Base-by-base conservation (phyloP, 306 rosid genomes). In the Lathyrus sativus region DNA sequence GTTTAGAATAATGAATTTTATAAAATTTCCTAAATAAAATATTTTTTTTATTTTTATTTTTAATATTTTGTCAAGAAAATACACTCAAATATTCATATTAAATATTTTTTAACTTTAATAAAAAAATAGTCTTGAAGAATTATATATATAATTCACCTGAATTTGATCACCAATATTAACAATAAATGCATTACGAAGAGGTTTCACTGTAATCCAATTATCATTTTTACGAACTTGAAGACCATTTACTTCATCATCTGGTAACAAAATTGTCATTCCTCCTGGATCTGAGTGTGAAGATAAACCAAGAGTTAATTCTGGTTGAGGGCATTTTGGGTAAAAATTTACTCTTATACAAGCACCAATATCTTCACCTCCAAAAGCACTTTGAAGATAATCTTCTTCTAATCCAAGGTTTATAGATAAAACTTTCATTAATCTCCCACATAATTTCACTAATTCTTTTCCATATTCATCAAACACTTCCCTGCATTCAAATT, bases 251-350 rank as follows among this genome's bases (percentile, higher is more conserved):
- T 79, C 48, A 15, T 85, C 70, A 46, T 92, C 98, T 0, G 92
- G 80, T 3, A 92, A 77, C 11, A 92, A 64, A 3, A 89, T 31
- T 17, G 98, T 92, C 85, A 92, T 74, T 10, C 98, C 96, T 0
- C 98, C 98, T 1, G 96, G 96, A 63, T 89, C 96, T 2, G 96
- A 92, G 76, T 92, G 98, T 1, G 98, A 88, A 2, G 98, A 92
- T 0, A 92, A 75, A 1, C 98, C 98, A 3, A 92, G 75, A 0
- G 96, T 80, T 26, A 92, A 83, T 9, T 88, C 95, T 2, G 96
- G 96, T 19, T 76, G 70, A 0, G 98, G 98, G 61, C 98, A 92
- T 44, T 77, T 87, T 0, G 98, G 96, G 60, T 89, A 92, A 39
- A 37, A 92, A 59, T 92, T 92, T 24, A 88, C 96, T 74, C 98